Percentiles rank a stretch among this genome's conserved stretches.
Conservation (phyloP, 2,329 filamentous ascomycete genomes). For the Pseudopyricularia javanii region DNA sequence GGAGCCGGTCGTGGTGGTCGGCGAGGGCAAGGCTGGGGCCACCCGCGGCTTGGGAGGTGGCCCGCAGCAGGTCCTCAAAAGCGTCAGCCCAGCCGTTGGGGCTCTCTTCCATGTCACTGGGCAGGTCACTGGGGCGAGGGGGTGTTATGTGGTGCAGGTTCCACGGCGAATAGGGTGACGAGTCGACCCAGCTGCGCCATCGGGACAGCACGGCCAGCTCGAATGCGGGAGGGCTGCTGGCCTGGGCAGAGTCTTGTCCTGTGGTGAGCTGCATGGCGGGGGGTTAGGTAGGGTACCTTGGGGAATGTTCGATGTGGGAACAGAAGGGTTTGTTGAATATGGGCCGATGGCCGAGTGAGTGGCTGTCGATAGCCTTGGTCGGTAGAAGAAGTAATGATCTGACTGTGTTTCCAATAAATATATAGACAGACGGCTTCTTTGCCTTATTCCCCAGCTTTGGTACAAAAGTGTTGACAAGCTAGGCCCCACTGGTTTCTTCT, state of each 20-base stretch:
- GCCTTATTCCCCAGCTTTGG: too few species aligned
- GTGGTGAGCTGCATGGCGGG: background rate
- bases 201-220: background rate
- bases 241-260: background rate
- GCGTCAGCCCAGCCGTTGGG: constrained; percentile 42
- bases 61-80: constrained; percentile 43
- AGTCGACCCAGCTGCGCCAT: constrained; percentile 21
- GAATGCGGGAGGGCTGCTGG: background rate
- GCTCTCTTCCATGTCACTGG: constrained; percentile 19
- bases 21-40: constrained; percentile 12
- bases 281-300: background rate
- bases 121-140: constrained; percentile 32
- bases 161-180: constrained; percentile 31
- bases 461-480: background rate
- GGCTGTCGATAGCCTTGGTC: too few species aligned
- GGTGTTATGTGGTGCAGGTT: constrained; percentile 31
- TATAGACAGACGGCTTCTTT: too few species aligned
- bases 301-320: too few species aligned
- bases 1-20: constrained; percentile 19
- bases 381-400: too few species aligned
- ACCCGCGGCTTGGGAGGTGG: constrained; percentile 16
- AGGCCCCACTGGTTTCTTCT: background rate
- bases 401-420: too few species aligned
- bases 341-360: too few species aligned
- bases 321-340: too few species aligned